Evolutionary conservation across 2,329 filamentous ascomycete species (phyloP).

Genomic region (Lecanoromycetidae sp.): DNA sequence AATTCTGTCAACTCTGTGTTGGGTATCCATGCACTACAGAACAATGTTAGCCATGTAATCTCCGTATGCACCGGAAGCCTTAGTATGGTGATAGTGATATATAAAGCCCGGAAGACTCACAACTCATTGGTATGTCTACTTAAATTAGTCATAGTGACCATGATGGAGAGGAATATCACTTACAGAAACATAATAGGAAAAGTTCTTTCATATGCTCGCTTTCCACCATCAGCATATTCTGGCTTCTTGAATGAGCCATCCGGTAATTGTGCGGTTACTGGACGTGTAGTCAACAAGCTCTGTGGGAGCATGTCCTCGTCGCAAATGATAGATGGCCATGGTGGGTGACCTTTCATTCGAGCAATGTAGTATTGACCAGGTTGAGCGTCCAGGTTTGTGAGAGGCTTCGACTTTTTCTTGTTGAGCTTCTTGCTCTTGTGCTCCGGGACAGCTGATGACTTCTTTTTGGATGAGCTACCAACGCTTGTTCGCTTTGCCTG

Average conservation of each 20-base stretch:
- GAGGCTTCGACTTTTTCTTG: conserved; percentile 69
- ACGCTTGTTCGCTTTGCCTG: conserved; percentile 40
- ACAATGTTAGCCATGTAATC: conserved; percentile 15
- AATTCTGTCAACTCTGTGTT: conserved; percentile 74
- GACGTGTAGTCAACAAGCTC: conserved; percentile 62
- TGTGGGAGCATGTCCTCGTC: conserved; percentile 88
- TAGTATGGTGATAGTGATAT: conserved; percentile 1
- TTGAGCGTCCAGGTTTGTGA: conserved; percentile 65
- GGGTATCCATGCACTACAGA: conserved; percentile 69
- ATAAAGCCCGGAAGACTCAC: conserved; percentile 53
- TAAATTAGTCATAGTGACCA: conserved; percentile 6
- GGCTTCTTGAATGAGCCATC: conserved; percentile 74
- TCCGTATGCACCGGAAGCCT: neutral
- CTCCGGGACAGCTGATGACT: conserved; percentile 53
- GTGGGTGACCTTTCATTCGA: conserved; percentile 84
- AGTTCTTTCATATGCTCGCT: conserved; percentile 70
- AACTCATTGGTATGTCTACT: conserved; percentile 72
- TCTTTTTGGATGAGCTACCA: conserved; percentile 44
- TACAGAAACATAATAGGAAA: conserved; percentile 87
- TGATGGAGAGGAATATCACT: conserved; percentile 1
- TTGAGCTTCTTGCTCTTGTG: conserved; percentile 69
- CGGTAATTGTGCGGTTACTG: conserved; percentile 66
- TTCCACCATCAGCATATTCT: conserved; percentile 80
- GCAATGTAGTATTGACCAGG: conserved; percentile 88
- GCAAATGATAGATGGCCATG: conserved; percentile 88